phyloP scores from a whole-genome alignment of 352 stramenopile genomes.

The Globisporangium megalacanthum region DNA sequence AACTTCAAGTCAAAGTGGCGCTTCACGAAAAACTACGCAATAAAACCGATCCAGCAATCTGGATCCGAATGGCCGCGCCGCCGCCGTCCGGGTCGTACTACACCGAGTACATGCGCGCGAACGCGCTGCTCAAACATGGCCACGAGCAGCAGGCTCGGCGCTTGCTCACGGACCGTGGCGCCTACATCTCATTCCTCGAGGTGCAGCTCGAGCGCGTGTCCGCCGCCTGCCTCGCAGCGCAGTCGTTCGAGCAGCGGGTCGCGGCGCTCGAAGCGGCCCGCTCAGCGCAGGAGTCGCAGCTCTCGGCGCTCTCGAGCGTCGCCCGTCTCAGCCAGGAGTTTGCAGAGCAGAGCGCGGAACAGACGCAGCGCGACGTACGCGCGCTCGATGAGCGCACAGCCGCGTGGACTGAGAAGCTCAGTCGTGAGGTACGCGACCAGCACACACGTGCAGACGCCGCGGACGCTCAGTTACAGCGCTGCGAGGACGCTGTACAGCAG shows the following conservation, averaged over 20 bases:
- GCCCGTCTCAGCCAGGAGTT: conserved; percentile 69
- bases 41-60: neutral
- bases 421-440: conserved; percentile 33
- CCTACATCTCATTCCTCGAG: conserved; percentile 87
- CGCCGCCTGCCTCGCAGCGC: conserved; percentile 64
- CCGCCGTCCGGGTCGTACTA: conserved; percentile 56
- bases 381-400: conserved; percentile 34
- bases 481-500: conserved; percentile 33
- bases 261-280: conserved; percentile 45
- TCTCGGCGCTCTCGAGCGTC: conserved; percentile 64
- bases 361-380: conserved; percentile 30
- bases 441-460: conserved; percentile 23
- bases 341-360: conserved; percentile 45
- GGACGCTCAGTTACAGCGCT: conserved; percentile 36
- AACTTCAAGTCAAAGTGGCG: neutral
- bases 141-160: conserved; percentile 48
- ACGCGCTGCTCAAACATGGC: conserved; percentile 60
- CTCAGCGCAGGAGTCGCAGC: conserved; percentile 39
- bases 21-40: neutral
- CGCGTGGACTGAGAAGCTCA: conserved; percentile 67
- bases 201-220: conserved; percentile 84
- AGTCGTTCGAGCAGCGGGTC: conserved; percentile 65
- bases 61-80: neutral
- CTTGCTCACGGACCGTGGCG: conserved; percentile 76
- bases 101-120: conserved; percentile 78